Base-by-base conservation (phyloP, 1,284 basidiomycete species). In the Inonotus hispidus region DNA sequence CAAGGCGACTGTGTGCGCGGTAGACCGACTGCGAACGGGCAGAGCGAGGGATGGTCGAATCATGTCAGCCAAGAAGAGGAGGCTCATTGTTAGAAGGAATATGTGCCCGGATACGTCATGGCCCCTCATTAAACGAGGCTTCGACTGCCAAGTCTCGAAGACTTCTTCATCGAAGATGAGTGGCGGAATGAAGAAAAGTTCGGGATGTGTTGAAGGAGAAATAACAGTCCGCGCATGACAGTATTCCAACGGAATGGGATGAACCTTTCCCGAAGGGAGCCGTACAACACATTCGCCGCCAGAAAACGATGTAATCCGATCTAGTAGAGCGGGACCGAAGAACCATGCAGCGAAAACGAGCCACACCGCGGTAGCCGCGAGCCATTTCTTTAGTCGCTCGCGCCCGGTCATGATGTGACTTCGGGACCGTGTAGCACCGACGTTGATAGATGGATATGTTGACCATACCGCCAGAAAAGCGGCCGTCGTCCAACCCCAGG, bases 41-140 rank as follows among this genome's bases (percentile, higher is more conserved):
- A n/a, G 68, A 59, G 59, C 70, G 60, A 84, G 74, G 23, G 82
- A 82, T 39, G 77, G 71, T 59, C 77, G 68, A 16, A 96, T 71
- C 71, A 95, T 91, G 68, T 94, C 86, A 1, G 84, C 79, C 43
- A 97, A 80, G 70, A 97, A 88, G 19, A 97, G 77, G 7, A 82
- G 77, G n/a, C 88, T 82, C 75, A 97, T 83, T 1, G 90, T 90
- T 66, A 98, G 82, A 64, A 99, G 82, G 77, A 98, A 98, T 27
- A 94, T 82, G 71, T 99, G 96, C 1, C 95, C 95, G 0, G 93
- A 95, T 13, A 98, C 85, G 70, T 99, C 96, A 72, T 97, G 94
- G 0, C 95, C 95, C 63, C 82, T 86, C 69, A 83, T 82, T 66
- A 92, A 72, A 45, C 82, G 74, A 6, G 88, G 87, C 0, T 74